Conservation (phyloP, 179 eudicot species). For the Spinacia oleracea region DNA sequence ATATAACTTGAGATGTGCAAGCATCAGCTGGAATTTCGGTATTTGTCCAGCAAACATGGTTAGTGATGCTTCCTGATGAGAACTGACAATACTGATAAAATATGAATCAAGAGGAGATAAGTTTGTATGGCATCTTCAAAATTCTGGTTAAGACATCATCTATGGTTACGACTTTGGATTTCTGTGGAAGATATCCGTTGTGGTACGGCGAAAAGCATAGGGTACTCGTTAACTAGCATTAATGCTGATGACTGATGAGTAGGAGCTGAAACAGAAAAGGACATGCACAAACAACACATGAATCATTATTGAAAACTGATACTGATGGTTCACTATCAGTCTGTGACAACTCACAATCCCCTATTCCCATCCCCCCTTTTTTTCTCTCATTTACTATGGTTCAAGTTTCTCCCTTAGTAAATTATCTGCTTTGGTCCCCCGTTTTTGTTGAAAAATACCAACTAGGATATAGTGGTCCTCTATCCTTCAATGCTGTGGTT, state of each 20-base stretch:
- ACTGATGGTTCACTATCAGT: conserved; percentile 3
- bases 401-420: neutral
- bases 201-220: neutral
- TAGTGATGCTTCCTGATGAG: neutral
- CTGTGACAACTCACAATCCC: neutral
- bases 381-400: neutral
- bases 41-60: neutral
- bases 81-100: neutral
- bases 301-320: neutral
- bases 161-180: neutral
- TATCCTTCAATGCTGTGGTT: neutral
- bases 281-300: conserved; percentile 14
- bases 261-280: conserved; percentile 5
- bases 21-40: neutral
- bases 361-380: neutral
- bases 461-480: neutral
- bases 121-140: neutral
- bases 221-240: neutral
- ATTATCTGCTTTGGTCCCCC: conserved; percentile 1
- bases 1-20: neutral
- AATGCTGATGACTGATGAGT: neutral
- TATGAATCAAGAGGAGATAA: neutral
- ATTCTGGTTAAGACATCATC: neutral
- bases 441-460: neutral
- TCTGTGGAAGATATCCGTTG: neutral